A percentile compares a stretch with the other conserved stretches of the same genome.
These are phyloP conservation scores for Xylaria longipes DNA, from an alignment of 495 filamentous ascomycete genomes.

Conservation along the genomic window DNA sequence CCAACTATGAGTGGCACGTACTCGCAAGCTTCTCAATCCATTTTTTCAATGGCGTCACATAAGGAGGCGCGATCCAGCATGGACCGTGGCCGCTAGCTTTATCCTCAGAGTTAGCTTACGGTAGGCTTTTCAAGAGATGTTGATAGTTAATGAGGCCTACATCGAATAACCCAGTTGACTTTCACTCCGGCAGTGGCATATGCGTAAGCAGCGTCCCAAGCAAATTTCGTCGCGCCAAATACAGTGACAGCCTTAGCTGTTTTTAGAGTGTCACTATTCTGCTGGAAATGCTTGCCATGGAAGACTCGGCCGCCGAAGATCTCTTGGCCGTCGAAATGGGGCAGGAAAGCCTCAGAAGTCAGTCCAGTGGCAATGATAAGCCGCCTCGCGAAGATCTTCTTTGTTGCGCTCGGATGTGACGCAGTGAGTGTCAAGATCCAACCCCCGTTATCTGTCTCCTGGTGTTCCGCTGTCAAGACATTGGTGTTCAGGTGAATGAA, in stretches of 20 bases:
- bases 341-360: slow-evolving; percentile 40
- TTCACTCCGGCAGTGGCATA: slow-evolving; percentile 66
- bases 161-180: slow-evolving; percentile 81
- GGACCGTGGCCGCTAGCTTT: slow-evolving; percentile 71
- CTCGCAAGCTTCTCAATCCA: slow-evolving; percentile 66
- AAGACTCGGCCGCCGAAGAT: slow-evolving; percentile 59
- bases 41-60: slow-evolving; percentile 44
- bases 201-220: slow-evolving; percentile 73
- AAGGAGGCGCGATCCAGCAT: slow-evolving; percentile 67
- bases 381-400: slow-evolving; percentile 33
- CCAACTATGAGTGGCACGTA: slow-evolving; percentile 24
- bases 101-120: slow-evolving; percentile 24
- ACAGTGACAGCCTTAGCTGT: slow-evolving; percentile 58
- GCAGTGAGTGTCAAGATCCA: slow-evolving; percentile 44
- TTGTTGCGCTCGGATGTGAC: slow-evolving; percentile 18
- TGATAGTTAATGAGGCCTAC: slow-evolving; percentile 35
- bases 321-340: slow-evolving; percentile 40
- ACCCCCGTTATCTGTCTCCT: slow-evolving; percentile 38
- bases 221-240: slow-evolving; percentile 74
- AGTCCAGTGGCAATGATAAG: slow-evolving; percentile 41
- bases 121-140: neutral
- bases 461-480: slow-evolving; percentile 58
- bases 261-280: slow-evolving; percentile 37
- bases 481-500: slow-evolving; percentile 59
- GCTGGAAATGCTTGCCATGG: slow-evolving; percentile 63